Evolutionary conservation across 495 filamentous ascomycete genomes (phyloP).

Genomic region (Symbiotaphrina buchneri): DNA sequence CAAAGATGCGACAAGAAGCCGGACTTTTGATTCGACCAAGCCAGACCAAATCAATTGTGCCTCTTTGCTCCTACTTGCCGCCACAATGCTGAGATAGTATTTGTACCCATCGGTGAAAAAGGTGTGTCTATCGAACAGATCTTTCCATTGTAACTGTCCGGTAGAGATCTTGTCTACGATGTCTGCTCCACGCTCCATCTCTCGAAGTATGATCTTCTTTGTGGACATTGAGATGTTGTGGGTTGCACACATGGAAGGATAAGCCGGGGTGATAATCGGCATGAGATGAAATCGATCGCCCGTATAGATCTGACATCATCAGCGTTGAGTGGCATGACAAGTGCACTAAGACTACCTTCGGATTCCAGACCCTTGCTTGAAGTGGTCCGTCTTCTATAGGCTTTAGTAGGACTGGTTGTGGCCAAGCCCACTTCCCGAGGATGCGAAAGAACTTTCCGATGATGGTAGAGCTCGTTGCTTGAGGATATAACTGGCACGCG

Average conservation of each 20-base stretch:
- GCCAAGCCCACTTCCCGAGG: conserved; percentile 84
- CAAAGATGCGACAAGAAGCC: conserved; percentile 57
- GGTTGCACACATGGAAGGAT: conserved; percentile 89
- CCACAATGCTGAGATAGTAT: conserved; percentile 77
- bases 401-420: conserved; percentile 73
- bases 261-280: conserved; percentile 91
- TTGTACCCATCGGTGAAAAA: conserved; percentile 88
- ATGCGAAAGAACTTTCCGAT: conserved; percentile 86
- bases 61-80: conserved; percentile 70
- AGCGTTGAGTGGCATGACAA: conserved; percentile 4
- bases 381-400: conserved; percentile 63
- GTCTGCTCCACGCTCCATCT: conserved; percentile 53
- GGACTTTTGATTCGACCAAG: conserved; percentile 77
- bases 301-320: conserved; percentile 38
- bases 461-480: conserved; percentile 64
- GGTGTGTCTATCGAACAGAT: conserved; percentile 64
- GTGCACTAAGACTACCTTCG: conserved; percentile 30
- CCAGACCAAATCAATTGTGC: conserved; percentile 75
- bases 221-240: conserved; percentile 82
- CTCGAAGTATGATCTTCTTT: conserved; percentile 57
- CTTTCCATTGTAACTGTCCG: conserved; percentile 59
- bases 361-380: conserved; percentile 82
- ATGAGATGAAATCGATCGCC: conserved; percentile 70
- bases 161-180: conserved; percentile 64
- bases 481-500: conserved; percentile 93